Conservation (phyloP, 352 stramenopile species). For the Blastocystis hominis region DNA sequence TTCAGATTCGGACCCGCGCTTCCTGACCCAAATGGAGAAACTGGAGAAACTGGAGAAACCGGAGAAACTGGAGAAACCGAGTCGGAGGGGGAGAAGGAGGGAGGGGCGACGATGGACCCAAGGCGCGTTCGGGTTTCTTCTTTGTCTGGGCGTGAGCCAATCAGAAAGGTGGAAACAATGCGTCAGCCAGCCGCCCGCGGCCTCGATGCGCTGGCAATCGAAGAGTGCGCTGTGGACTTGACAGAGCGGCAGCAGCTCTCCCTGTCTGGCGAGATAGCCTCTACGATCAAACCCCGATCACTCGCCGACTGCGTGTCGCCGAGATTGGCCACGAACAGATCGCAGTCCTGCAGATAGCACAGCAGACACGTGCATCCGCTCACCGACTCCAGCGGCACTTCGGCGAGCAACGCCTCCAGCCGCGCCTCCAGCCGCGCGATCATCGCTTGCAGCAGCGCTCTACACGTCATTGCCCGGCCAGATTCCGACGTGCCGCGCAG, state of each 20-base stretch:
- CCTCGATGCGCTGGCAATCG: background rate
- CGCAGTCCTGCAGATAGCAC: constrained; percentile 16
- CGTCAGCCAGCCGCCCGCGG: constrained; percentile 17
- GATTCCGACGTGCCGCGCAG: background rate
- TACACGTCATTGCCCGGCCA: background rate
- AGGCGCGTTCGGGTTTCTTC: background rate
- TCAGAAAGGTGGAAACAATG: background rate
- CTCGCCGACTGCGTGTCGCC: constrained; percentile 6
- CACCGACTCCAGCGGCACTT: background rate
- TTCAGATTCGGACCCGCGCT: background rate
- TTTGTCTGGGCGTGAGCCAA: background rate
- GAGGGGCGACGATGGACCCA: background rate
- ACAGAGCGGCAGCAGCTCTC: background rate
- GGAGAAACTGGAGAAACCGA: background rate
- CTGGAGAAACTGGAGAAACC: background rate
- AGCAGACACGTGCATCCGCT: constrained; percentile 31
- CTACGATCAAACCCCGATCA: background rate
- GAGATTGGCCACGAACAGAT: background rate
- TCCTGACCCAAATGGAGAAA: background rate
- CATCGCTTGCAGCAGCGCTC: background rate
- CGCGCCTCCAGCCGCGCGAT: background rate
- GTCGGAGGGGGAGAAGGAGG: background rate
- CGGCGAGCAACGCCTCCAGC: background rate
- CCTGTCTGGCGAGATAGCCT: background rate
- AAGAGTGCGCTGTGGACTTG: background rate